phyloP scores from a whole-genome alignment of 306 rosid genomes.

The Betula pendula region DNA sequence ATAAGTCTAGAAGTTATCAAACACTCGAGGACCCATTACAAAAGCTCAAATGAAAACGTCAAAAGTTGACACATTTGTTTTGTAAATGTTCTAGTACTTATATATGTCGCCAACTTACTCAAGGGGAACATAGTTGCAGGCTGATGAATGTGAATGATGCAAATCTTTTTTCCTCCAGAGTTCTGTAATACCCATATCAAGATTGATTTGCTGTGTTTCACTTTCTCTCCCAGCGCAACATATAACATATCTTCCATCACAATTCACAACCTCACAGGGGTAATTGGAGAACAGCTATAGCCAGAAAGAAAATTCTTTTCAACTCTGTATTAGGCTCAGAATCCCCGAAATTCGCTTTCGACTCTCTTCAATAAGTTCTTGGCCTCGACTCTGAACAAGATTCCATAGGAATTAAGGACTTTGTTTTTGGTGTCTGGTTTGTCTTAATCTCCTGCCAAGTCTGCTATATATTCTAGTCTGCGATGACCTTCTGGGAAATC shows the following conservation, averaged over 20 bases:
- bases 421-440: neutral
- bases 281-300: neutral
- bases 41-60: neutral
- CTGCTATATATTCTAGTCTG: neutral
- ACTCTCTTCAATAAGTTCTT: neutral
- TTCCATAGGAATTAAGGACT: neutral
- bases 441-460: neutral
- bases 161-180: constrained; percentile 49
- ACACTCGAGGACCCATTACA: neutral
- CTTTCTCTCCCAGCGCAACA: constrained; percentile 72
- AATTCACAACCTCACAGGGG: neutral
- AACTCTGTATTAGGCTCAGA: neutral
- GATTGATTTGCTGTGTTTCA: constrained; percentile 37
- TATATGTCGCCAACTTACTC: constrained; percentile 40
- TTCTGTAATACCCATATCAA: constrained; percentile 59
- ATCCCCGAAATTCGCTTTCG: neutral
- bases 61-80: constrained; percentile 4
- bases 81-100: neutral
- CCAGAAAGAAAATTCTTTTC: neutral
- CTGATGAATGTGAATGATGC: constrained; percentile 67
- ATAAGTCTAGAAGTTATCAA: neutral
- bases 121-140: constrained; percentile 24
- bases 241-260: constrained; percentile 46
- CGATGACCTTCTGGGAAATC: neutral
- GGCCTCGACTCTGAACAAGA: neutral